These are phyloP conservation scores for Pythium sp. DNA, from an alignment of 352 stramenopile genomes.

Conservation along the genomic window DNA sequence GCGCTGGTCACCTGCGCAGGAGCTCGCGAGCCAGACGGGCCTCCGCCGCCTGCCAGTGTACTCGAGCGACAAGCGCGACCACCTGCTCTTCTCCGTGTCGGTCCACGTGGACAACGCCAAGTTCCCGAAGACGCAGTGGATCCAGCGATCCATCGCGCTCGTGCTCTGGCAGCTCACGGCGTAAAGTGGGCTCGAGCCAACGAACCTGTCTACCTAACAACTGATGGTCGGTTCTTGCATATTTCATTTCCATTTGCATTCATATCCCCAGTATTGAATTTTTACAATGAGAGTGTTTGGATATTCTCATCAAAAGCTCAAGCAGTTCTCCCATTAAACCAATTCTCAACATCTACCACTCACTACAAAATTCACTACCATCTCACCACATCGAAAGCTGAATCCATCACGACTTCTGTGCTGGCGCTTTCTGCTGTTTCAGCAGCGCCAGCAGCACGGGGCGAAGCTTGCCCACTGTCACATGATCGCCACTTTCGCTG, in stretches of 20 bases:
- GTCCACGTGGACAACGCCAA: conserved; percentile 47
- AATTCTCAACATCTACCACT: neutral
- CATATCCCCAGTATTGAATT: neutral
- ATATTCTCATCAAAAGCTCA: neutral
- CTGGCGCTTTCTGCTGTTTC: conserved; percentile 24
- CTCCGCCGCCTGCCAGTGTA: conserved; percentile 82
- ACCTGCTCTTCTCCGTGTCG: conserved; percentile 81
- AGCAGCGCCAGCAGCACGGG: conserved; percentile 41
- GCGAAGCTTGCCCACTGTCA: conserved; percentile 50
- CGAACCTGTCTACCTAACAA: neutral
- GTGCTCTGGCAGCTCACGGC: conserved; percentile 69
- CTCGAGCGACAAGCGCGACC: conserved; percentile 65
- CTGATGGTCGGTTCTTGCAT: conserved; percentile 4
- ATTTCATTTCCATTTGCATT: conserved; percentile 5
- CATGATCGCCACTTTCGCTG: conserved; percentile 5
- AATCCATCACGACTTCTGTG: neutral
- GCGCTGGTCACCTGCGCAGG: conserved; percentile 49
- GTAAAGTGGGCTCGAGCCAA: conserved; percentile 13
- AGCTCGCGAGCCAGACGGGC: conserved; percentile 21
- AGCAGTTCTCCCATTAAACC: neutral
- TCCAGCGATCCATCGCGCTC: conserved; percentile 79
- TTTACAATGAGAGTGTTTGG: neutral
- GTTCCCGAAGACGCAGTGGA: conserved; percentile 68
- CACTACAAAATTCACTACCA: neutral
- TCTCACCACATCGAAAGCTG: neutral